phyloP scores from a whole-genome alignment of 1,139 yeast species.

The Kurtzmaniella natalensis region DNA sequence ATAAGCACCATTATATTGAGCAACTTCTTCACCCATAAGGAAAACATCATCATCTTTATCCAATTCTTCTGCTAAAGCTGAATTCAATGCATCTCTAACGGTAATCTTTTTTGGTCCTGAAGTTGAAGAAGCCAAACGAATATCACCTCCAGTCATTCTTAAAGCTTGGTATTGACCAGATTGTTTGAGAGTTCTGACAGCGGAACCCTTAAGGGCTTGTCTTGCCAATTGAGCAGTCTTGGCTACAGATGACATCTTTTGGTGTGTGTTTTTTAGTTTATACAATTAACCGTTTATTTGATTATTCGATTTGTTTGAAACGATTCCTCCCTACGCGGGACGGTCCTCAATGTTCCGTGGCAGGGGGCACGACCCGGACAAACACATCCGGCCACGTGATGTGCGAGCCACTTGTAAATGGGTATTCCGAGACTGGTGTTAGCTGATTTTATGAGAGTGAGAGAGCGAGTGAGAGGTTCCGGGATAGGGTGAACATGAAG shows the following conservation, averaged over 20 bases:
- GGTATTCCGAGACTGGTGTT: too few relatives aligned
- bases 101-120: constrained; percentile 68
- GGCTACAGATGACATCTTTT: constrained; percentile 34
- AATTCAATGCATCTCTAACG: constrained; percentile 94
- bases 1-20: constrained; percentile 98
- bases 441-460: not conserved
- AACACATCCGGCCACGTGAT: constrained; percentile 6
- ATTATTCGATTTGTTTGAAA: not conserved
- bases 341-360: constrained; percentile 5
- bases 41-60: constrained; percentile 93
- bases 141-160: constrained; percentile 29
- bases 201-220: constrained; percentile 24
- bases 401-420: not conserved
- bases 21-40: constrained; percentile 98
- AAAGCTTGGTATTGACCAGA: constrained; percentile 34
- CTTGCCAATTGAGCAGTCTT: constrained; percentile 48
- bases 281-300: not conserved
- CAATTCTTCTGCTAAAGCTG: constrained; percentile 95
- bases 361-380: constrained; percentile 7
- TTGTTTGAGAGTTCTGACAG: constrained; percentile 21
- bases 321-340: not conserved
- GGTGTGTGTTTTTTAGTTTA: not conserved
- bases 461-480: not conserved
- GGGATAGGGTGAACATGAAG: too few relatives aligned
- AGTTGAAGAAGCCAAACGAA: constrained; percentile 44